These are phyloP conservation scores for Arthroderma sp. DNA, from an alignment of 2,329 filamentous ascomycete species.

Conservation along the genomic window DNA sequence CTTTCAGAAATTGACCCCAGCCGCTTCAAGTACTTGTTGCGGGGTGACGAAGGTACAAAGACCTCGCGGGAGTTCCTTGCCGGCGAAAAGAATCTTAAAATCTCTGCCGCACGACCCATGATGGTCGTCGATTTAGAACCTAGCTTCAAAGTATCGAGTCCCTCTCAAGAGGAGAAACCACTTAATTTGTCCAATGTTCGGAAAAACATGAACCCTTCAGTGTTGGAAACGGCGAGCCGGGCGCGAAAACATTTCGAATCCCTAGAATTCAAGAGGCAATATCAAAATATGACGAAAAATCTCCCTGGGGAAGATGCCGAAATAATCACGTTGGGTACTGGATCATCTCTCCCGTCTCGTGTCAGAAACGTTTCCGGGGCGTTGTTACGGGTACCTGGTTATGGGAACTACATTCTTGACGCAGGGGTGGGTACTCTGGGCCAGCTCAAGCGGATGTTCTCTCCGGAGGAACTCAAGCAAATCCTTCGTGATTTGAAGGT, in stretches of 20 bases:
- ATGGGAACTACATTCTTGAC: slow-evolving; percentile 83
- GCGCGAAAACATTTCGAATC: slow-evolving; percentile 16
- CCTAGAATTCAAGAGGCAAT: slow-evolving; percentile 19
- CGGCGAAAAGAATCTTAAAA: slow-evolving; percentile 1
- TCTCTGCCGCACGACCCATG: slow-evolving; percentile 27
- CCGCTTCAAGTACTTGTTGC: slow-evolving; percentile 53
- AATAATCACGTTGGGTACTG: slow-evolving; percentile 78
- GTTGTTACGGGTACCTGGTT: slow-evolving; percentile 66
- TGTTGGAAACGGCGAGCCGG: background rate
- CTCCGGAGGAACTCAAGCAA: slow-evolving; percentile 49
- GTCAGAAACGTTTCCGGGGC: slow-evolving; percentile 92
- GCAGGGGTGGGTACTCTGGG: slow-evolving; percentile 86
- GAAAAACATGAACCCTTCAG: slow-evolving; percentile 4
- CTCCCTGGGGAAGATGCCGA: slow-evolving; percentile 66
- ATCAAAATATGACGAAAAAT: slow-evolving; percentile 41
- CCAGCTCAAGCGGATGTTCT: slow-evolving; percentile 65
- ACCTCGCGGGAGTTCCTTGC: background rate
- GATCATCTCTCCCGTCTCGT: slow-evolving; percentile 78
- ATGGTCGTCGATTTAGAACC: slow-evolving; percentile 35
- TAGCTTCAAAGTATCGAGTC: slow-evolving; percentile 24
- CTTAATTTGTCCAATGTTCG: slow-evolving; percentile 15
- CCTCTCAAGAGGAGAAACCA: slow-evolving; percentile 16
- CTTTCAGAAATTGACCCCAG: slow-evolving; percentile 60
- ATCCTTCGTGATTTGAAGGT: slow-evolving; percentile 65
- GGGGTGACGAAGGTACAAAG: background rate